Evolutionary conservation across 2,329 filamentous ascomycete species (phyloP), one percentile per base, ranked within the genome.

Genomic region (Dothideomycetidae sp.): DNA sequence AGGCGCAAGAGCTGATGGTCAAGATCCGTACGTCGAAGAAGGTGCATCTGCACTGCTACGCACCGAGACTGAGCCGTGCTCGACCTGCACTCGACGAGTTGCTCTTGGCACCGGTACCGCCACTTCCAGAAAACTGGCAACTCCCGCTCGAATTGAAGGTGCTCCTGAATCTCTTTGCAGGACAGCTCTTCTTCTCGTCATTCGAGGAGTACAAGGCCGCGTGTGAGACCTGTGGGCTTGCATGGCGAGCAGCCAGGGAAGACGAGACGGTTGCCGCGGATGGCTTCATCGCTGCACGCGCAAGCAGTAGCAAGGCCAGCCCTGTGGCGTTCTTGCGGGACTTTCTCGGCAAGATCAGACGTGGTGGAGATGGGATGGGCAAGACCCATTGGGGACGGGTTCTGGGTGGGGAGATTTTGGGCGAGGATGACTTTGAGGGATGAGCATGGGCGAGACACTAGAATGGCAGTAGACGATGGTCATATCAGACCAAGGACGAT

Each of bases 1-100:
- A 82, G 45, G 76, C 71, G 0, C 60, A 80, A 3, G 10, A 53
- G 2, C 53, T 81, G 0, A 44, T 71, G 0, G 45, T 56, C 0
- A 4, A 28, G 0, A 64, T 79, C 2, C 37, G 44, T 1, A 14
- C 32, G 0, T 63, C 55, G 0, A 39, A 42, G 0, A 31, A 44
- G 3, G 62, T 67, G 0, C 17, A 16, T n/a, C 11, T 38, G n/a
- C 35, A 42, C 31, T 23, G 13, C 1, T 42, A 32, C n/a, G 23
- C 40, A 5, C n/a, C 40, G 1, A 13, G 35, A 1, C 5, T 21
- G 3, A 37, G 10, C 16, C 34, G 31, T 5, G 18, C 11, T 2
- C 34, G 34, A 31, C 10, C 17, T 2, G 17, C 21, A 2, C 37
- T 34, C 12, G 15, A 13, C 14, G 13, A 31, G 13, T 10, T 42